Evolutionary conservation across 306 rosid genomes (phyloP).

Genomic region (Nissolia schottii): DNA sequence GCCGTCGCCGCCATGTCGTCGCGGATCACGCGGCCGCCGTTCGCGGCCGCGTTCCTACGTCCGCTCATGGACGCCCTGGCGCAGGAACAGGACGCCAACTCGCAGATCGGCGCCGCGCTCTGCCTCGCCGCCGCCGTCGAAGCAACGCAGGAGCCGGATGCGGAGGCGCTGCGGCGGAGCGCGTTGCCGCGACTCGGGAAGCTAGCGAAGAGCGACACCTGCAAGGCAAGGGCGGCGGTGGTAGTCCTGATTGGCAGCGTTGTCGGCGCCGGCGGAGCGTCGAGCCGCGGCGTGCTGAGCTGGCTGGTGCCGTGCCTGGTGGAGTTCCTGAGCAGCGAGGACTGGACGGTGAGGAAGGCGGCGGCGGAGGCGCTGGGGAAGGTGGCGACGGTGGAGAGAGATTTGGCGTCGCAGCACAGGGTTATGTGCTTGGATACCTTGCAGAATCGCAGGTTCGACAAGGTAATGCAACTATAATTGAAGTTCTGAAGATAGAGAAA

Average conservation of each 20-base stretch:
- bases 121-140: constrained; percentile 89
- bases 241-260: constrained; percentile 70
- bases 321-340: constrained; percentile 68
- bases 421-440: constrained; percentile 61
- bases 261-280: constrained; percentile 68
- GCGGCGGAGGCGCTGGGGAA: constrained; percentile 78
- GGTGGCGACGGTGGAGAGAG: constrained; percentile 62
- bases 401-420: constrained; percentile 55
- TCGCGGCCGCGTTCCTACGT: constrained; percentile 53
- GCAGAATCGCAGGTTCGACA: constrained; percentile 88
- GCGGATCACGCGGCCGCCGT: constrained; percentile 64
- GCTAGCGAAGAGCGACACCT: constrained; percentile 68
- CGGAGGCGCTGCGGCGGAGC: constrained; percentile 45
- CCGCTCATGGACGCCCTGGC: constrained; percentile 83
- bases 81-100: constrained; percentile 67
- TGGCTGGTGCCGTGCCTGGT: constrained; percentile 80
- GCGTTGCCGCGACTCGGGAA: constrained; percentile 67
- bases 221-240: constrained; percentile 76
- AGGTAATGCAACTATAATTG: constrained; percentile 57
- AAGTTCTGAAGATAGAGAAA: not conserved
- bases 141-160: constrained; percentile 71
- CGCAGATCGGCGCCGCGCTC: constrained; percentile 95
- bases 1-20: constrained; percentile 78
- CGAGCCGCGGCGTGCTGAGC: constrained; percentile 56
- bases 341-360: constrained; percentile 93